phyloP scores from a whole-genome alignment of 208 protist genomes.

The Angomonas desouzai region DNA sequence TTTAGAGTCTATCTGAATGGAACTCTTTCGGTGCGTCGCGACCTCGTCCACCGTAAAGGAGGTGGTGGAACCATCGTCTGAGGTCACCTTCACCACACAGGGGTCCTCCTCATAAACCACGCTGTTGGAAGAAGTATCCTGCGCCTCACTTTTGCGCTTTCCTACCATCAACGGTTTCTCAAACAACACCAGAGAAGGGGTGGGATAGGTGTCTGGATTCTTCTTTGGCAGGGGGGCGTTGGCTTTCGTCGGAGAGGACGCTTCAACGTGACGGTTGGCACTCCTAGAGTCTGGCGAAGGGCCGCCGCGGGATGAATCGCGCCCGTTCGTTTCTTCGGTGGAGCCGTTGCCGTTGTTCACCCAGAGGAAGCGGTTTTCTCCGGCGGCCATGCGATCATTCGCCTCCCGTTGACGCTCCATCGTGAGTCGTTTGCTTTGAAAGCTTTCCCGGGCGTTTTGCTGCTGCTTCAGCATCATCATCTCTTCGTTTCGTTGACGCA shows the following conservation, averaged over 20 bases:
- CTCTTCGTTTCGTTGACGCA: no score
- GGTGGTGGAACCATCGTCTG: background rate
- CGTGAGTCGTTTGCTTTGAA: background rate
- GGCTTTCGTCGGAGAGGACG: background rate
- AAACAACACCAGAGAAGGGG: constrained; percentile 28
- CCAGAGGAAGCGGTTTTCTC: background rate
- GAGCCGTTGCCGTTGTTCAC: background rate
- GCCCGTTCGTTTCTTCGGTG: background rate
- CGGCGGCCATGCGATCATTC: constrained; percentile 4
- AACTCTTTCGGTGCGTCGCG: constrained; percentile 26
- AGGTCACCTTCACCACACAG: constrained; percentile 15
- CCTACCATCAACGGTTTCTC: constrained; percentile 30
- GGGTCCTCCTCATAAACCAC: constrained; percentile 21
- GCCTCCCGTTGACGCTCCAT: constrained; percentile 12
- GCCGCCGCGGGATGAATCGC: background rate
- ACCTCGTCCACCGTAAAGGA: constrained; percentile 33
- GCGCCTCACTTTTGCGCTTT: constrained; percentile 16
- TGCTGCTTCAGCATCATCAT: constrained; percentile 13
- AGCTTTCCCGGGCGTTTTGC: constrained; percentile 14
- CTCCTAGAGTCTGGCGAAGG: background rate
- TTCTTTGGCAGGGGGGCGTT: background rate
- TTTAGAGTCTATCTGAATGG: constrained; percentile 26
- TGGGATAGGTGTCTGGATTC: constrained; percentile 10
- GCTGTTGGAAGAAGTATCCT: constrained; percentile 22
- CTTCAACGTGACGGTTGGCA: background rate